Base-by-base conservation (phyloP, 768 basidiomycete genomes). In the Lepiota brunneoincarnata region DNA sequence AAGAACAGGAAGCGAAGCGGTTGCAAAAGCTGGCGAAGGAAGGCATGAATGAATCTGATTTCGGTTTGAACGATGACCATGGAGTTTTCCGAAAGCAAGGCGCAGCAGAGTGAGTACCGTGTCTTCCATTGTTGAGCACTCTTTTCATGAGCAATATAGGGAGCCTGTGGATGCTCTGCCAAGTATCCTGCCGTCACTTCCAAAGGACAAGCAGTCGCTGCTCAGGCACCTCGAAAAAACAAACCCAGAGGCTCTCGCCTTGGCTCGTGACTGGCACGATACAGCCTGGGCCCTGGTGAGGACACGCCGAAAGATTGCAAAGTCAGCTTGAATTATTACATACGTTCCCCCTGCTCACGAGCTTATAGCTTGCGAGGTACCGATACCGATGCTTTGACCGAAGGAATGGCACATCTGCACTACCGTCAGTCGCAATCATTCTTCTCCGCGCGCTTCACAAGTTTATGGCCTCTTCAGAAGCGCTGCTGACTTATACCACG, bases 401-500 rank as follows among this genome's bases (percentile, higher is more conserved):
- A 84, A 21, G 89, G 89, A 46, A 82, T 95, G 76, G 69, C 86
- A 47, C 89, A 94, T 64, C 72, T 95, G 40, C 87, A 96, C 70
- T 91, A 96, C 65, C 95, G 95, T 93, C 65, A 70, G 92, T 78
- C 39, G 42, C 39, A 2, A 31, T 26, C 10, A 36, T 45, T 26
- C 6, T 12, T 40, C 23, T 15, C 24, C 50, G 24, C 39, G 41
- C 17, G 31, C 51, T 9, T 52, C 31, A 15, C 41, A 4, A 23
- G 14, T 24, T 28, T 20, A 54, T 38, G 14, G 17, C 38, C 28
- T 54, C n/a, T 45, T 37, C 46, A 98, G 95, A 98, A 76, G 81
- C 93, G 1, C 75, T 96, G 2, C 73, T 97, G 35, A 92, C 94
- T 7, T 98, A 98, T 64, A 79, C 91, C 17, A 91, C 93, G 0